Base-by-base conservation (phyloP, 805 yeast genomes). In the Starmerella etchellsii region DNA sequence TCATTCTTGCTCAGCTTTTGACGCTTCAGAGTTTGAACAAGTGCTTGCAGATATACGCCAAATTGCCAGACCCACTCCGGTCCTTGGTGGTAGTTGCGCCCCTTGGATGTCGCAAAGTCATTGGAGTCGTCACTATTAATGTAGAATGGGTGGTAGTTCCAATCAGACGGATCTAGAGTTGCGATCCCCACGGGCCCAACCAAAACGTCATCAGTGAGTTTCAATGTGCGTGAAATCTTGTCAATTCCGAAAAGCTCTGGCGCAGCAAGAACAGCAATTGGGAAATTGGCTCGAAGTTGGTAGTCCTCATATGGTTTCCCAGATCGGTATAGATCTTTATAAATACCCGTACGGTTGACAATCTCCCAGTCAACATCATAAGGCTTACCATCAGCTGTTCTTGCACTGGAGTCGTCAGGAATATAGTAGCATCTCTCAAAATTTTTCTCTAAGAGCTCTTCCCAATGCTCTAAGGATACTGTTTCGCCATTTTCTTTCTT, bases 31-130 rank as follows among this genome's bases (percentile, higher is more conserved):
- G 76, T 74, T 55, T 79, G 74, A 34, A 63, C 58, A 53, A 68
- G 76, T 0, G 97, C 94, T 48, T 96, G 71, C 50, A 91, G 62
- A 56, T 84, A 88, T 59, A 75, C 85, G 2, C 98, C 98, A 21
- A 70, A 68, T 43, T 76, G 72, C 96, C 96, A 88, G 26, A 82
- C 81, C 98, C 98, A 88, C 58, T 91, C 98, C 2, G 98, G 98
- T 2, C 98, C 98, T 63, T 88, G 97, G 60, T 88, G 98, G 59
- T 88, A 88, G 62, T 91, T 91, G 54, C 97, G 73, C 24, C 98
- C 98, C 61, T 85, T 84, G 2, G 96, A 70, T 0, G 96, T 85
- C 1, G 93, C 84, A 68, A 85, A 91, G 59, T 88, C 95, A 4
- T 70, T 74, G 39, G 73, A 74, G 54, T 88, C 97, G 31, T 72